Conservation (phyloP, 192 early-diverging fungal species). For the Coemansia sp. region DNA sequence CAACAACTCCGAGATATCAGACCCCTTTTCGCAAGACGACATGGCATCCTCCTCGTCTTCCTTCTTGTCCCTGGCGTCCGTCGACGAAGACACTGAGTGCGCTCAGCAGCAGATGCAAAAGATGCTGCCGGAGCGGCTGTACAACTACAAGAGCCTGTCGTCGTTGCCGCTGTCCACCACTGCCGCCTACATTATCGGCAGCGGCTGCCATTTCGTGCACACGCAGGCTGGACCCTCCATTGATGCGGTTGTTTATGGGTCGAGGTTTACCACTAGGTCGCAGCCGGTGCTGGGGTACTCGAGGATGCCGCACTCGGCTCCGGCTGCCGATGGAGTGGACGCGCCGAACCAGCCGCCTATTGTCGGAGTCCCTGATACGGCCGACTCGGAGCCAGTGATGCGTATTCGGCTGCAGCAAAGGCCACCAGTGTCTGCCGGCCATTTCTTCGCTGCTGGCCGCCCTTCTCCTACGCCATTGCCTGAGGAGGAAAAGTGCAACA, state of each 20-base stretch:
- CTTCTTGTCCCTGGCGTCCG: conserved; percentile 3
- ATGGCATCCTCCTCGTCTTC: not conserved
- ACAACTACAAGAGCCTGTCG: conserved; percentile 3
- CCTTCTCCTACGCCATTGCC: not conserved
- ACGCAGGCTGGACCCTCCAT: conserved; percentile 42
- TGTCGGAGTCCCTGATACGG: not conserved
- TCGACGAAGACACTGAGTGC: not conserved
- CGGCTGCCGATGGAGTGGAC: not conserved
- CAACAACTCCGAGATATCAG: not conserved
- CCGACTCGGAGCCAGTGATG: conserved; percentile 18
- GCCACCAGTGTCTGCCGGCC: not conserved
- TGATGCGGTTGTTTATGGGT: conserved; percentile 17
- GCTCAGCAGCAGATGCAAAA: not conserved
- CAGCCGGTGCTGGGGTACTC: not conserved
- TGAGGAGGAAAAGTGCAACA: not conserved
- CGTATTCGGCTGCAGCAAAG: conserved; percentile 31
- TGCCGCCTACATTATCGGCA: conserved; percentile 8
- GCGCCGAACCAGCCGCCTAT: not conserved
- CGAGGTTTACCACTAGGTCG: not conserved
- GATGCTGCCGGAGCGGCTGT: not conserved
- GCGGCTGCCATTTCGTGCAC: conserved; percentile 37
- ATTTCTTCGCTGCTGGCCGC: not conserved
- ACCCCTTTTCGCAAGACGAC: not conserved
- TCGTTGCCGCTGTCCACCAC: conserved; percentile 2
- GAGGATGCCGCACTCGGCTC: conserved; percentile 1